Base-by-base conservation (phyloP, 2,329 filamentous ascomycete species). In the Claviceps digitariae region DNA sequence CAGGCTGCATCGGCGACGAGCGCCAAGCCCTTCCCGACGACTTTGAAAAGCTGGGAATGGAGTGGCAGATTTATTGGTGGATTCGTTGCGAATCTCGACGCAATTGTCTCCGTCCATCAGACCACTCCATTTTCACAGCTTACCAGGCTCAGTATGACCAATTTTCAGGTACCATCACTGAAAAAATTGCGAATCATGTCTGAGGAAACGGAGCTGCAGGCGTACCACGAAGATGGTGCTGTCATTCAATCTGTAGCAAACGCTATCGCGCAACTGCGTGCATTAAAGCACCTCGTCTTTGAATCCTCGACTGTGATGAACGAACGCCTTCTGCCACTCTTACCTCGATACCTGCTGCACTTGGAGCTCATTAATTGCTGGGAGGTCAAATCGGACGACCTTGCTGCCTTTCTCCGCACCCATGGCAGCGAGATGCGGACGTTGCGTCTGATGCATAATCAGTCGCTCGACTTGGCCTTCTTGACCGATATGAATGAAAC, bases 311-410 rank as follows among this genome's bases (percentile, higher is more conserved):
- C 82, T 2, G 74, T 87, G 36, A 76, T 89, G 54, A 86, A 86
- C 61, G 77, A 81, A 8, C 72, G 74, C 9, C 73, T 94, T 20
- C 71, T 95, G n/a, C 74, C 78, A 1, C 72, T 79, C 4, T 69
- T 96, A 7, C 88, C 90, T 1, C 74, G 70, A 12, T 76, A 72
- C 3, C 73, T 97, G 21, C 70, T 76, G 47, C 78, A 79, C 47
- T 73, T 97, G 3, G 84, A 84, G 57, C 72, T 96, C 17, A 80
- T 83, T 58, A 91, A 93, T 60, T 96, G 90, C 63, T 83, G 84
- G 69, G 81, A 86, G 56, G 69, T 95, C 10, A 81, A 75, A 4
- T 84, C 87, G 1, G 75, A 82, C 4, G 76, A 82, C 55, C 69
- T 96, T 23, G 70, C 74, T 27, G 64, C 67, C 0, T 95, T 86